phyloP scores from a whole-genome alignment of 176 grass and related monocot genomes.

The Oryza rufipogon region DNA sequence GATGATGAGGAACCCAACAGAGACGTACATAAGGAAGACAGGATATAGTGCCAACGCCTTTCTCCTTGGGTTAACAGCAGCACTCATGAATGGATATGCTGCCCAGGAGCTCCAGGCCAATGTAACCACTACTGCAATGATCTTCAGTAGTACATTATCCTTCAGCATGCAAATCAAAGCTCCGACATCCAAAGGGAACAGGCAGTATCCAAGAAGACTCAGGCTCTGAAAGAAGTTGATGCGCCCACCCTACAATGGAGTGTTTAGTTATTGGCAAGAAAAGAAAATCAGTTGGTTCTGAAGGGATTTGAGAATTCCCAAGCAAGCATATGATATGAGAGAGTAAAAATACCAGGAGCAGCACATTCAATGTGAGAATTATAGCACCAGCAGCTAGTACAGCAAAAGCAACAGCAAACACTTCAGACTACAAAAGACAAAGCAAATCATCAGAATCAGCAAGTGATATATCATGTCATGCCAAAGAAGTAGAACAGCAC shows the following conservation, averaged over 20 bases:
- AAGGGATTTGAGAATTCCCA: background rate
- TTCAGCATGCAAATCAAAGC: constrained; percentile 81
- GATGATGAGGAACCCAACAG: constrained; percentile 81
- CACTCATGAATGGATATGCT: constrained; percentile 91
- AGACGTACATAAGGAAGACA: constrained; percentile 94
- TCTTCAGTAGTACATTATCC: constrained; percentile 66
- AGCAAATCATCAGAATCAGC: constrained; percentile 4
- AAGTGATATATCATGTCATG: background rate
- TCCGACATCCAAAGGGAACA: constrained; percentile 84
- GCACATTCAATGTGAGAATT: constrained; percentile 92
- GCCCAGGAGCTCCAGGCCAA: constrained; percentile 97
- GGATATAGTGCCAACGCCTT: constrained; percentile 93
- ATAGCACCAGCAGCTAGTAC: constrained; percentile 87
- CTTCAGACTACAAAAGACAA: constrained; percentile 74
- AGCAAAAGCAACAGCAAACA: constrained; percentile 95
- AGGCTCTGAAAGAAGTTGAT: constrained; percentile 98
- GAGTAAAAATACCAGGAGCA: constrained; percentile 64
- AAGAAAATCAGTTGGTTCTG: background rate
- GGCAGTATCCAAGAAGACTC: constrained; percentile 88
- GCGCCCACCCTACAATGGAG: constrained; percentile 65
- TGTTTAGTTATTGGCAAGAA: constrained; percentile 13
- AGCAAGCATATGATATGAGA: background rate
- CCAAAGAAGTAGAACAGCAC: background rate
- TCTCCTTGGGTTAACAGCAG: constrained; percentile 80
- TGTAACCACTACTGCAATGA: constrained; percentile 57